Evolutionary conservation across 768 basidiomycete species (phyloP), one percentile per base, ranked within the genome.

Genomic region (Tubosaeta brunneosetosa): DNA sequence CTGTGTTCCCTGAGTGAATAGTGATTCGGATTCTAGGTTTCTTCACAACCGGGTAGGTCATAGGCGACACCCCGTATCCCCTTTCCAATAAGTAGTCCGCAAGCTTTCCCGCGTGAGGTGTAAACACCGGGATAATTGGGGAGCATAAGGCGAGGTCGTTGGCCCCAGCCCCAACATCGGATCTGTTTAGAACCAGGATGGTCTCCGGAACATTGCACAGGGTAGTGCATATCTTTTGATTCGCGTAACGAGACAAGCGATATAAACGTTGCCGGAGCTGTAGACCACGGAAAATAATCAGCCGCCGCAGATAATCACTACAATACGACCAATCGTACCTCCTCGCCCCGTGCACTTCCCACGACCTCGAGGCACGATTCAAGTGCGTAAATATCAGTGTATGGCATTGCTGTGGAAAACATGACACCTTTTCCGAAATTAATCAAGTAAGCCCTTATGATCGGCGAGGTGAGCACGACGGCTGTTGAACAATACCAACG

Each of bases 351-450:
- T 29, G 55, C 29, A 27, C 55, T 49, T 13, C 53, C 49, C 3
- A 64, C 50, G 31, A 55, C 44, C 3, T 42, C 31, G 14, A 65
- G 83, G 41, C 93, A 60, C 5, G 57, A 75, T 16, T 87, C 72
- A 2, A 64, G 53, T 0, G 55, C 63, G 2, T 62, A 64, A 1
- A 64, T 44, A 19, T 60, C 56, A 7, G 54, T 55, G 33, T 62
- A 59, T 36, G 58, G 53, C 46, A 65, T 57, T 6, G 60, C 45
- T 12, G 63, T 65, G n/a, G 63, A 55, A 48, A 57, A 65, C 13
- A 62, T 62, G 49, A 62, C 7, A 10, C 53, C 53, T 19, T 55
- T 56, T 6, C 47, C 55, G 22, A 56, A 65, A 31, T 64, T 62
- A 9, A 64, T 49, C 40, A 65, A 6, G 41, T 66, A 61, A 3